Percentiles rank a stretch among this genome's conserved stretches.
These are phyloP conservation scores for Fomitopsis pinicola DNA, from an alignment of 1,284 basidiomycete genomes.

Conservation along the genomic window DNA sequence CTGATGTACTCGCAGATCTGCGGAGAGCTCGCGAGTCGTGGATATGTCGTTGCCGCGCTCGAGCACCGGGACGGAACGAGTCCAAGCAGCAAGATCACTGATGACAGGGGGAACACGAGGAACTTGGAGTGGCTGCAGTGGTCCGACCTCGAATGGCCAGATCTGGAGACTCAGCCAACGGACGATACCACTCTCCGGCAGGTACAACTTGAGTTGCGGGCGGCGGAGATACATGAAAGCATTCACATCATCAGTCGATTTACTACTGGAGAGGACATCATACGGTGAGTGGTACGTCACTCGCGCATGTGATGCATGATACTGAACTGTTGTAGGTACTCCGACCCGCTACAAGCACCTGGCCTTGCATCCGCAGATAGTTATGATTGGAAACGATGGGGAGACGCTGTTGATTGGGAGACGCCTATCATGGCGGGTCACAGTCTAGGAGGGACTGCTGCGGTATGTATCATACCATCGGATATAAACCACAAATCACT, in stretches of 20 bases:
- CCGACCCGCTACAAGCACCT: not conserved
- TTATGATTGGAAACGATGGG: not conserved
- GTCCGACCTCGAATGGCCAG: not conserved
- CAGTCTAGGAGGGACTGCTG: not conserved
- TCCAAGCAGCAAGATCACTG: not conserved
- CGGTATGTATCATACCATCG: not conserved
- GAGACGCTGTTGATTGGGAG: not conserved
- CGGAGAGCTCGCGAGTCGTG: not conserved
- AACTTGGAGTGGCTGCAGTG: not conserved
- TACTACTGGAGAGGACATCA: not conserved
- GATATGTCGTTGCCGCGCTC: conserved; percentile 1
- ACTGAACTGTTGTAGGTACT: not conserved
- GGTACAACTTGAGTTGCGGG: not conserved
- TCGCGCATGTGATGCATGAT: no score
- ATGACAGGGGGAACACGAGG: not conserved
- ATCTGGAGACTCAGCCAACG: not conserved
- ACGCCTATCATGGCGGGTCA: not conserved
- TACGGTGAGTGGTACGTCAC: not conserved
- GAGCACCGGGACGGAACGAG: conserved; percentile 1
- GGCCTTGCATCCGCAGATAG: not conserved
- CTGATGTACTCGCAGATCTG: conserved; percentile 2
- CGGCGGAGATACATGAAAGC: not conserved
- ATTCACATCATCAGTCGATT: not conserved
- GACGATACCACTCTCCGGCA: not conserved
- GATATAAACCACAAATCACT: not conserved